Percentiles rank a stretch among this genome's conserved stretches.
phyloP scores from a whole-genome alignment of 805 yeast species.

The Nakazawaea ishiwadae region DNA sequence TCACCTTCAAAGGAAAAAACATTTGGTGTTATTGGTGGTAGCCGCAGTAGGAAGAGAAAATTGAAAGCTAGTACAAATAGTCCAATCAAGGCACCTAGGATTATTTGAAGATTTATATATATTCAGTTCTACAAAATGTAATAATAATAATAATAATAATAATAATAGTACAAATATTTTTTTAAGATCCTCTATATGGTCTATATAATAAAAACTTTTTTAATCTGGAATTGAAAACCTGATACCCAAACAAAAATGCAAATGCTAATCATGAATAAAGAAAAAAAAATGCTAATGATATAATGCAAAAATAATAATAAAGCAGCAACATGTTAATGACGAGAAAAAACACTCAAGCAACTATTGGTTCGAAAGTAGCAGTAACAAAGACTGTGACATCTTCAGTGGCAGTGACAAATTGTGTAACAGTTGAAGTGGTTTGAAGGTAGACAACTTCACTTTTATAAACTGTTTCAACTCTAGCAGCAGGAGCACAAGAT shows the following conservation, averaged over 20 bases:
- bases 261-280: too few species aligned
- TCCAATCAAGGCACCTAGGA: slow-evolving; percentile 10
- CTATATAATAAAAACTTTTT: too few species aligned
- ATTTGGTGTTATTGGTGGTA: slow-evolving; percentile 8
- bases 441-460: not conserved
- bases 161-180: too few species aligned
- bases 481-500: slow-evolving; percentile 7
- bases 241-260: too few species aligned
- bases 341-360: too few species aligned
- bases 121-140: not conserved
- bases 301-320: too few species aligned
- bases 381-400: slow-evolving; percentile 3
- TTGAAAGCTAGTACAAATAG: slow-evolving; percentile 9
- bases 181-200: too few species aligned
- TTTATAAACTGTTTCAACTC: slow-evolving; percentile 3
- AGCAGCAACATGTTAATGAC: too few species aligned
- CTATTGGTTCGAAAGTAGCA: not conserved
- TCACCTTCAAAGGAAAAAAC: not conserved
- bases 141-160: too few species aligned
- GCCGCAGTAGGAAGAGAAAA: slow-evolving; percentile 8
- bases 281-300: too few species aligned
- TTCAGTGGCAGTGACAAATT: slow-evolving; percentile 4
- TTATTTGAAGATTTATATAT: not conserved
- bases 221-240: too few species aligned
- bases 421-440: not conserved